Evolutionary conservation across 495 filamentous ascomycete genomes (phyloP).

Genomic region (Xylaria telfairii): DNA sequence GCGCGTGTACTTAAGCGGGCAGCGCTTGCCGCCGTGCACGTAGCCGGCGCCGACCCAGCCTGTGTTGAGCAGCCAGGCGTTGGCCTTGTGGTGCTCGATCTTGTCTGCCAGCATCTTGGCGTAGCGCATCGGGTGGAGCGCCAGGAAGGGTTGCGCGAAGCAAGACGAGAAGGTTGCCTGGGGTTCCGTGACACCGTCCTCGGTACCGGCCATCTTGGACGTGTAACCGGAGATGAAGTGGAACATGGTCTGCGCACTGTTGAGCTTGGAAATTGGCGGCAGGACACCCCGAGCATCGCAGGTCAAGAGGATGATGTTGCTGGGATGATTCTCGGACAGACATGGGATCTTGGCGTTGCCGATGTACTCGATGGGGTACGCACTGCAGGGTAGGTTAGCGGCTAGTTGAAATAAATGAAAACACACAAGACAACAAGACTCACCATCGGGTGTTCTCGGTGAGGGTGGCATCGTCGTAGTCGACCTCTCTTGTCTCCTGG

Average conservation of each 20-base stretch:
- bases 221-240: slow-evolving; percentile 99
- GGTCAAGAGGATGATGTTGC: slow-evolving; percentile 97
- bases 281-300: slow-evolving; percentile 98
- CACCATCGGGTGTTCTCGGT: slow-evolving; percentile 96
- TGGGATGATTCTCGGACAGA: slow-evolving; percentile 82
- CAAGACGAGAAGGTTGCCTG: slow-evolving; percentile 99
- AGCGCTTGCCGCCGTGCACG: slow-evolving; percentile 94
- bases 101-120: slow-evolving; percentile 97
- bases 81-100: slow-evolving; percentile 92
- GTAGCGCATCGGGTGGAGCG: slow-evolving; percentile 98
- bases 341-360: slow-evolving; percentile 98
- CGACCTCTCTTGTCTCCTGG: slow-evolving; percentile 83
- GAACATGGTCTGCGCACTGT: slow-evolving; percentile 97
- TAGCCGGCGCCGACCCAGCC: slow-evolving; percentile 98
- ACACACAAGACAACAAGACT: slow-evolving; percentile 24
- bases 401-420: not conserved
- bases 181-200: slow-evolving; percentile 94
- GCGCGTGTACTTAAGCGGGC: slow-evolving; percentile 98
- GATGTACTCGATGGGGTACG: slow-evolving; percentile 99
- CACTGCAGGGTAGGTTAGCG: slow-evolving; percentile 48
- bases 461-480: slow-evolving; percentile 93
- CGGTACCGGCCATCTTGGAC: slow-evolving; percentile 99
- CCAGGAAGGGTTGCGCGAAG: slow-evolving; percentile 99
- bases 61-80: slow-evolving; percentile 98
- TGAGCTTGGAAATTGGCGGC: slow-evolving; percentile 96